These are phyloP conservation scores for Podaxis sp. DNA, from an alignment of 768 basidiomycete genomes.

Conservation along the genomic window DNA sequence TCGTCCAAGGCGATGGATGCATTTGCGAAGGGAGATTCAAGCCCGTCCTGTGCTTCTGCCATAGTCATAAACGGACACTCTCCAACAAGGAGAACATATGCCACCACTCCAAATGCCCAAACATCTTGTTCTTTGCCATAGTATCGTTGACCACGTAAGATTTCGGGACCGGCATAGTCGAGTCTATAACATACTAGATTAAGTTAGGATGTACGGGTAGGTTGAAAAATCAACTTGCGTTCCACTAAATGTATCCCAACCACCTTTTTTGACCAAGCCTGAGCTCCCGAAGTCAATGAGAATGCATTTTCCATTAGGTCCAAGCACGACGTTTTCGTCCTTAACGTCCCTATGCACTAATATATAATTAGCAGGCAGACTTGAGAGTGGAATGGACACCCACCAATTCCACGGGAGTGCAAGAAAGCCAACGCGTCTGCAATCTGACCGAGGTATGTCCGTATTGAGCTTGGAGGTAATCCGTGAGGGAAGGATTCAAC, in stretches of 20 bases:
- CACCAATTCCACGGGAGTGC: conserved; percentile 88
- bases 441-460: conserved; percentile 89
- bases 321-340: conserved; percentile 92
- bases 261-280: conserved; percentile 74
- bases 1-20: conserved; percentile 77
- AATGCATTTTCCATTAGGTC: conserved; percentile 76
- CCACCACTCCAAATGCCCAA: conserved; percentile 97
- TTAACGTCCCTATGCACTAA: conserved; percentile 96
- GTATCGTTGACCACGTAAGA: conserved; percentile 91
- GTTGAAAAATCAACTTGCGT: conserved; percentile 54
- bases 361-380: conserved; percentile 10
- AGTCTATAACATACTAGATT: conserved; percentile 39
- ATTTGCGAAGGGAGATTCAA: conserved; percentile 69
- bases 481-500: conserved; percentile 89
- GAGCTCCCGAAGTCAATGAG: conserved; percentile 97
- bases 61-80: conserved; percentile 92
- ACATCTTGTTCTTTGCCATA: conserved; percentile 96
- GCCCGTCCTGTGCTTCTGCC: conserved; percentile 84
- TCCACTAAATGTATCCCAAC: conserved; percentile 92
- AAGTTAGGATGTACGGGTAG: conserved; percentile 7
- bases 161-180: conserved; percentile 96
- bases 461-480: conserved; percentile 65
- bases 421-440: conserved; percentile 88
- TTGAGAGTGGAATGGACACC: conserved; percentile 19
- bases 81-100: conserved; percentile 88